Evolutionary conservation across 164 flowering plant species (phyloP), one percentile per base, ranked within the genome.

Genomic region (Macadamia integrifolia): DNA sequence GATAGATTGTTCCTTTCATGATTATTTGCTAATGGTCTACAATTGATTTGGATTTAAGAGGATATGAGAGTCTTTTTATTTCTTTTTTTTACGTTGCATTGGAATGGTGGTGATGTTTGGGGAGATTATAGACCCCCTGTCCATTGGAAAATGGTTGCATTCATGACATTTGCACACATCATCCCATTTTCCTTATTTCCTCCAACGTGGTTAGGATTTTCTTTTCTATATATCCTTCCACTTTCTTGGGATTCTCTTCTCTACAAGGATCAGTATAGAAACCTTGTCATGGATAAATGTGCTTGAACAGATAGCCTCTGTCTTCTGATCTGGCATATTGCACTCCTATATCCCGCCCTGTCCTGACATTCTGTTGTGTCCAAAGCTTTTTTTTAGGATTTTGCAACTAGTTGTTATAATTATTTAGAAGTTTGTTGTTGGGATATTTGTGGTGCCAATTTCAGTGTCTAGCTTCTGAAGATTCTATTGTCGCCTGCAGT

Each of bases 401-500:
- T 31, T 3, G 32, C 3, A 58, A 11, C 31, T 46, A 11, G 7
- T 1, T 46, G 50, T 46, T 8, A 58, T 58, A 11, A 31, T 59
- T 8, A 28, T 59, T 29, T 9, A 10, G 18, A 60, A 9, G 6
- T 31, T 32, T 31, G 31, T 60, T 60, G n/a, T 58, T 31, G 17
- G 62, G 14, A n/a, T 6, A 60, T 30, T 9, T 9, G 3, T 31
- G 32, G 14, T 46, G 50, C 50, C 50, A 46, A 6, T 46, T 65
- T 65, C 8, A 32, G 30, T 14, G 5, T 32, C 57, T 18, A 64
- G 53, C 32, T 48, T 5, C 49, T 11, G 4, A 28, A 10, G 9
- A 0, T 44, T 58, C 3, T 64, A 56, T 10, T 66, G 14, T 69
- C 59, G 32, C 23, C 58, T 83, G 76, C 88, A 94, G 98, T 72